Evolutionary conservation across 179 eudicot species (phyloP).

Genomic region (Carnegiea gigantea): DNA sequence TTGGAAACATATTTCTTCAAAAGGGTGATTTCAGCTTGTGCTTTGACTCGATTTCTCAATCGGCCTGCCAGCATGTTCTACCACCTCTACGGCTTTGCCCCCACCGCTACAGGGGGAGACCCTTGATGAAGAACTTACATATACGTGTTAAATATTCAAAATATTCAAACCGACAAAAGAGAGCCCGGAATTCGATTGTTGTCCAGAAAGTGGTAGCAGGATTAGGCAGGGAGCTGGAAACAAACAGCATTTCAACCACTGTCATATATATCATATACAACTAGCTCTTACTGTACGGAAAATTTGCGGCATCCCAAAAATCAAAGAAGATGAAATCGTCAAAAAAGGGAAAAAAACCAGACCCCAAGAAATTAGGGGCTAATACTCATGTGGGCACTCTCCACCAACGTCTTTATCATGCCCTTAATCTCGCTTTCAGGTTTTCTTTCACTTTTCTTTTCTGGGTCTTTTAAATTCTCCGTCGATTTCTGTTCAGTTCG

Average conservation of each 20-base stretch:
- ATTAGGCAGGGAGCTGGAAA: not conserved
- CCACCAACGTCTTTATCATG: conserved; percentile 69
- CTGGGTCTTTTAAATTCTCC: not conserved
- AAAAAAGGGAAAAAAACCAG: conserved; percentile 24
- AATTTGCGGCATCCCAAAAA: not conserved
- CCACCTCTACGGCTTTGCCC: too few relatives aligned
- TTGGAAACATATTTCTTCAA: too few relatives aligned
- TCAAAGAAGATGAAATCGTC: conserved; percentile 19
- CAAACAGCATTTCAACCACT: not conserved
- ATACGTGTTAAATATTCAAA: too few relatives aligned
- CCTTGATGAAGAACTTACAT: too few relatives aligned
- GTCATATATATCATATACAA: not conserved
- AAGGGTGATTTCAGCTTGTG: too few relatives aligned
- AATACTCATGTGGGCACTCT: conserved; percentile 46
- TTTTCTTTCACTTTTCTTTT: conserved; percentile 10
- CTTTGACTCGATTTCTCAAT: too few relatives aligned
- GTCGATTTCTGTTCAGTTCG: not conserved
- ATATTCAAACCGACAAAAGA: not conserved
- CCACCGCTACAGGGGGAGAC: too few relatives aligned
- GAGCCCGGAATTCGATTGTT: not conserved
- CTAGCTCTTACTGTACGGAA: not conserved
- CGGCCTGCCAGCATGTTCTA: too few relatives aligned
- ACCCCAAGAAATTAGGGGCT: conserved; percentile 15
- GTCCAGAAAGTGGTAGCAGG: not conserved
- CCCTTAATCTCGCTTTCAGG: conserved; percentile 67